Conservation (phyloP, 2,329 filamentous ascomycete genomes). For the Lachnellula suecica region DNA sequence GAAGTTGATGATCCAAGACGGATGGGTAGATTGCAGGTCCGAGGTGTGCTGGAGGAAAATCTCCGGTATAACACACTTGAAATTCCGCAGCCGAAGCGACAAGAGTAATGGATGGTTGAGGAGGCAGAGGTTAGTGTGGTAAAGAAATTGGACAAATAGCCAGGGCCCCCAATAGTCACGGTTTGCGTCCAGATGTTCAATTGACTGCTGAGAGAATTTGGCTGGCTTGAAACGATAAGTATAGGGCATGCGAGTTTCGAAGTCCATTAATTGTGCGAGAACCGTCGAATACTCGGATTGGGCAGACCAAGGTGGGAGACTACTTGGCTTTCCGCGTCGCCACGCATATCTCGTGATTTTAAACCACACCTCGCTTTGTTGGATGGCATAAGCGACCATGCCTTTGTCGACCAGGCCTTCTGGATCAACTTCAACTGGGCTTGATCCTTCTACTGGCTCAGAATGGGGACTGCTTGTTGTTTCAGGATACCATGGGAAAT, state of each 20-base stretch:
- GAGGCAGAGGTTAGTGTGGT: slow-evolving; percentile 51
- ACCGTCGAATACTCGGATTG: slow-evolving; percentile 52
- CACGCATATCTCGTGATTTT: slow-evolving; percentile 47
- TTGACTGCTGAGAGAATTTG: slow-evolving; percentile 42
- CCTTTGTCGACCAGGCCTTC: slow-evolving; percentile 34
- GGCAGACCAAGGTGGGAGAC: slow-evolving; percentile 46
- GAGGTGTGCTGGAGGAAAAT: slow-evolving; percentile 54
- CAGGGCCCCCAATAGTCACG: slow-evolving; percentile 54
- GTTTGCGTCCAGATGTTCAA: slow-evolving; percentile 42
- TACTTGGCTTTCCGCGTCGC: slow-evolving; percentile 41
- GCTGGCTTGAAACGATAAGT: slow-evolving; percentile 50
- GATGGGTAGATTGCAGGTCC: slow-evolving; percentile 49
- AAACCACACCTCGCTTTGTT: slow-evolving; percentile 47
- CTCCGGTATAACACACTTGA: slow-evolving; percentile 50
- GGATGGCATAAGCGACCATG: slow-evolving; percentile 45
- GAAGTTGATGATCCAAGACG: slow-evolving; percentile 53
- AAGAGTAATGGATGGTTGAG: slow-evolving; percentile 54
- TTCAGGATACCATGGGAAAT: slow-evolving; percentile 39
- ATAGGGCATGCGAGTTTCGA: slow-evolving; percentile 50
- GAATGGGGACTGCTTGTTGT: slow-evolving; percentile 30
- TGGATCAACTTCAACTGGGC: slow-evolving; percentile 13
- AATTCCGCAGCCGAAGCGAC: slow-evolving; percentile 50
- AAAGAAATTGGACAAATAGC: slow-evolving; percentile 51
- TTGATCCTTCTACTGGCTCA: background rate
- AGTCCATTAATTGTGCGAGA: slow-evolving; percentile 48